Evolutionary conservation across 2,329 filamentous ascomycete species (phyloP).

Genomic region (Bipolaris zeicola): DNA sequence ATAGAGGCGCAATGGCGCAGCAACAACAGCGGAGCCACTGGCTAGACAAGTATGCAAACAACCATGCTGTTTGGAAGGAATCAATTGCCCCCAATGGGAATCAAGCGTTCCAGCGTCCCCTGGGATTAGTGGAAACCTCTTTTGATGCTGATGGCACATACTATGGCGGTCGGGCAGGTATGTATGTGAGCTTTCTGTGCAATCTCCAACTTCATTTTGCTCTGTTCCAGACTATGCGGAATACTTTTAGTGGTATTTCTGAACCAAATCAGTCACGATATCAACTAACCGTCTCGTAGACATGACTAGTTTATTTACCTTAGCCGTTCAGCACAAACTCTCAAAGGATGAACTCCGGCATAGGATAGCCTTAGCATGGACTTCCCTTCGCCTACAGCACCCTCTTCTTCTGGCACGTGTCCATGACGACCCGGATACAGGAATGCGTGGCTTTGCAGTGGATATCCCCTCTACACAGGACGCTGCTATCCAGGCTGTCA

Average conservation of each 20-base stretch:
- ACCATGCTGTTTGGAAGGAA: constrained; percentile 47
- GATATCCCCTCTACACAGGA: constrained; percentile 32
- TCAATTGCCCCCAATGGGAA: constrained; percentile 15
- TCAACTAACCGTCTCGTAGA: constrained; percentile 30
- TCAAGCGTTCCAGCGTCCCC: constrained; percentile 42
- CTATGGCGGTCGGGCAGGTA: constrained; percentile 51
- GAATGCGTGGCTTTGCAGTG: constrained; percentile 42
- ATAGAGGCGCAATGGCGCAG: constrained; percentile 1
- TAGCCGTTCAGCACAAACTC: constrained; percentile 45
- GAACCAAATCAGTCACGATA: background rate
- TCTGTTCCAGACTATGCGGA: background rate
- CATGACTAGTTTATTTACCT: constrained; percentile 47
- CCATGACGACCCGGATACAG: constrained; percentile 18
- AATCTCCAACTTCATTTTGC: background rate
- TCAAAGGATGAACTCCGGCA: constrained; percentile 36
- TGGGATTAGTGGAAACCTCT: constrained; percentile 52
- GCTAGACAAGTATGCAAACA: constrained; percentile 49
- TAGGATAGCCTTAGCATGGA: constrained; percentile 50
- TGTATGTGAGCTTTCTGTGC: background rate
- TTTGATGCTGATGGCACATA: constrained; percentile 54
- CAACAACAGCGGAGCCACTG: constrained; percentile 33
- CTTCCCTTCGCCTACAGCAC: constrained; percentile 48
- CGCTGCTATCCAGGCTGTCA: constrained; percentile 40
- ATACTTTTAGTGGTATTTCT: background rate
- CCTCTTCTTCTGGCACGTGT: constrained; percentile 47